Evolutionary conservation across 345 rosid genomes (phyloP).

Genomic region (Linum tenue): DNA sequence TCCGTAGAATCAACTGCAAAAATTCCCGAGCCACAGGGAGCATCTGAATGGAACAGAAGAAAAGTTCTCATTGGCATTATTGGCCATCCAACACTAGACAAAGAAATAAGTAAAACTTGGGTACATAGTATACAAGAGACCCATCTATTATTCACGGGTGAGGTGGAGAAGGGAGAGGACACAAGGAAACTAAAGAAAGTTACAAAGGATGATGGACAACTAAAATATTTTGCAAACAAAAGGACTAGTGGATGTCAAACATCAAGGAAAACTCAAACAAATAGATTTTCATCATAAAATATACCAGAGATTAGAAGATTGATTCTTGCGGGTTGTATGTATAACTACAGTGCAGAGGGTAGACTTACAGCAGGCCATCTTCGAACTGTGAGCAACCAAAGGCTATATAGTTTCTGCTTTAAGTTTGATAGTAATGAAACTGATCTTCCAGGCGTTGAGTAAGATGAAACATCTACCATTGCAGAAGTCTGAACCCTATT

Average conservation of each 20-base stretch:
- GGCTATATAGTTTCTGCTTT: slow-evolving; percentile 37
- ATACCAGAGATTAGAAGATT: neutral
- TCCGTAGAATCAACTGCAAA: slow-evolving; percentile 70
- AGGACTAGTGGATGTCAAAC: neutral
- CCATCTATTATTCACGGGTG: neutral
- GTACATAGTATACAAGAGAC: neutral
- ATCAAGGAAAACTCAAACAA: neutral
- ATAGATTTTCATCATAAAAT: neutral
- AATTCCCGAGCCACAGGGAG: slow-evolving; percentile 75
- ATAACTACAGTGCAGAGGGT: neutral
- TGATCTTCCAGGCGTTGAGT: slow-evolving; percentile 32
- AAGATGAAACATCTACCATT: slow-evolving; percentile 27
- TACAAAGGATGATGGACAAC: neutral
- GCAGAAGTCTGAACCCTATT: slow-evolving; percentile 26
- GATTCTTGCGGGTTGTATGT: neutral
- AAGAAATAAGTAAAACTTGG: neutral
- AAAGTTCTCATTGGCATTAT: neutral
- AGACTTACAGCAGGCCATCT: slow-evolving; percentile 73
- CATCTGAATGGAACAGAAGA: slow-evolving; percentile 31
- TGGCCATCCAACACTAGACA: neutral
- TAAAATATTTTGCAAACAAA: neutral
- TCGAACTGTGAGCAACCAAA: slow-evolving; percentile 46
- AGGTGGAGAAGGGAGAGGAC: neutral
- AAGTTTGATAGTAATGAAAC: slow-evolving; percentile 41
- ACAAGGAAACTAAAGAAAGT: neutral